phyloP scores from a whole-genome alignment of 2,329 filamentous ascomycete species.

The Westerdykella aurantiaca region DNA sequence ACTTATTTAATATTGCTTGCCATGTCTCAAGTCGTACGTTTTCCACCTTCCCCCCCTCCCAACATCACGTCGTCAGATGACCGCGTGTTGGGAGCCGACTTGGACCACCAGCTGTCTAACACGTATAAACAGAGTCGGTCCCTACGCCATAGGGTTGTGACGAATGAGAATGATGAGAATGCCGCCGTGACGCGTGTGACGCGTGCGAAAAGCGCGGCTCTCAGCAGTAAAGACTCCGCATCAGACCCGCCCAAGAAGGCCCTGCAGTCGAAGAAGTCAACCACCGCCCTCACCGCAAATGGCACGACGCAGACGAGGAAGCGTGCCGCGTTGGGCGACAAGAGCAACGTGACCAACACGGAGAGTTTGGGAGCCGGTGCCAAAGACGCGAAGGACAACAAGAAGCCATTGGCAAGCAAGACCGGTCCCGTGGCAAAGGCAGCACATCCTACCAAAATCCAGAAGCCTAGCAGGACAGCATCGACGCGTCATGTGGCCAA shows the following conservation, averaged over 20 bases:
- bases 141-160: constrained; percentile 66
- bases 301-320: constrained; percentile 53
- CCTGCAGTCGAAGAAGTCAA: constrained; percentile 41
- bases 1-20: constrained; percentile 38
- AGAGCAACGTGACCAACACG: constrained; percentile 88
- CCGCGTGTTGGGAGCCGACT: constrained; percentile 11
- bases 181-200: constrained; percentile 73
- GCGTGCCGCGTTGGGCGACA: constrained; percentile 82
- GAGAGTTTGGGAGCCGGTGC: constrained; percentile 43
- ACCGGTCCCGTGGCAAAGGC: constrained; percentile 69
- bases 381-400: constrained; percentile 54
- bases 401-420: constrained; percentile 62
- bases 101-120: constrained; percentile 38
- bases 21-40: constrained; percentile 54
- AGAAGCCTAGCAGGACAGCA: constrained; percentile 60
- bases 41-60: constrained; percentile 6
- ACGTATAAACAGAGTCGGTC: constrained; percentile 55
- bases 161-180: constrained; percentile 96
- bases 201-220: constrained; percentile 80
- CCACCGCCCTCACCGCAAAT: constrained; percentile 29
- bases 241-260: constrained; percentile 55
- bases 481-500: constrained; percentile 59
- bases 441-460: constrained; percentile 70
- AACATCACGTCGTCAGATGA: constrained; percentile 6
- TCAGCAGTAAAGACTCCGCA: constrained; percentile 41